phyloP scores from a whole-genome alignment of 106 monocot species.

The Xerophyta viscosa region DNA sequence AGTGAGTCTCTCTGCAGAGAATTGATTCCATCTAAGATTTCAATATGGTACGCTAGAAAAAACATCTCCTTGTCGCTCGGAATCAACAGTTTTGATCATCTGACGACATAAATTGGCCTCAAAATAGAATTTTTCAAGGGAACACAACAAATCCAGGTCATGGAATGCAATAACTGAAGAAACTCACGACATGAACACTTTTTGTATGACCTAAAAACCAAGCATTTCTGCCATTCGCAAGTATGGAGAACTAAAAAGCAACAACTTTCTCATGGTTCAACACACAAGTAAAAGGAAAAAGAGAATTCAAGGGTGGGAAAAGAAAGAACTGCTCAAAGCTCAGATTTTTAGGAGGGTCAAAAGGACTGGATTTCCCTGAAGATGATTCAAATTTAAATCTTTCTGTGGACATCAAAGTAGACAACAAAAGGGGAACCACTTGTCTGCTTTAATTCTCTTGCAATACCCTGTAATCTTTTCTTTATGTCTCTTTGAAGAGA shows the following conservation, averaged over 20 bases:
- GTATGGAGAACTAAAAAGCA: background rate
- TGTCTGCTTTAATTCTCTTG: too few species aligned
- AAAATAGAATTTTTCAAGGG: background rate
- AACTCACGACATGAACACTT: background rate
- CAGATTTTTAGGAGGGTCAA: too few species aligned
- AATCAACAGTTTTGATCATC: background rate
- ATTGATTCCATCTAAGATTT: background rate
- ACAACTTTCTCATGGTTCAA: background rate
- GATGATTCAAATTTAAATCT: too few species aligned
- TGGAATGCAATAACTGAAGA: background rate
- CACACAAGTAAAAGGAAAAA: too few species aligned
- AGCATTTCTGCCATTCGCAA: background rate
- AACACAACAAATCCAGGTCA: background rate
- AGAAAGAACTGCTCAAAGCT: too few species aligned
- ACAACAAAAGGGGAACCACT: too few species aligned
- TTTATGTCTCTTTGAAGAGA: too few species aligned
- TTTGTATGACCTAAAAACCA: background rate
- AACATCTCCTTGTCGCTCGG: background rate
- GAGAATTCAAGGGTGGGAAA: background rate
- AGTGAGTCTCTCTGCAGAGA: background rate
- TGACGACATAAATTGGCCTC: background rate
- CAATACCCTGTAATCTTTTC: too few species aligned
- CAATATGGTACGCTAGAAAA: background rate
- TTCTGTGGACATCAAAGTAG: too few species aligned
- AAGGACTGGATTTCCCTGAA: too few species aligned